A percentile compares a stretch with the other conserved stretches of the same genome.
phyloP scores from a whole-genome alignment of 495 filamentous ascomycete species.

The Alectoria sarmentosa region DNA sequence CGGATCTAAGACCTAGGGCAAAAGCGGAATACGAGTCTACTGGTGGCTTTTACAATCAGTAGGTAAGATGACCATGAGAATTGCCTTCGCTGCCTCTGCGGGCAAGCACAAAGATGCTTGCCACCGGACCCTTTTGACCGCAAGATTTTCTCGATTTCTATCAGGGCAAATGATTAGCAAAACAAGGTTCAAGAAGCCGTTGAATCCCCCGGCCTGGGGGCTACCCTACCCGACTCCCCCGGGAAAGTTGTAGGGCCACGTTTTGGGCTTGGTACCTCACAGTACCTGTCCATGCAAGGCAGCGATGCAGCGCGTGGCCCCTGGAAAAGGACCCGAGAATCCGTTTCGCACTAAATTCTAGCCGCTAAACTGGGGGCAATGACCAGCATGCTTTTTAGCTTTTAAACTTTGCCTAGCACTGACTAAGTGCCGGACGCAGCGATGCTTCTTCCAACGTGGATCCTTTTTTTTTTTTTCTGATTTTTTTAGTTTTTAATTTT shows the following conservation, averaged over 20 bases:
- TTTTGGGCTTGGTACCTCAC: background rate
- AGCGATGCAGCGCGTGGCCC: background rate
- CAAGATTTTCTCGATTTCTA: background rate
- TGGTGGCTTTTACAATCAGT: no score
- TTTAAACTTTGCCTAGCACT: background rate
- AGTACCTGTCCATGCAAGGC: background rate
- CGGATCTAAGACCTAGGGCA: background rate
- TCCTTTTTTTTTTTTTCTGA: background rate
- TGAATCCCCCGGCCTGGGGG: background rate
- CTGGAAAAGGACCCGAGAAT: constrained; percentile 10
- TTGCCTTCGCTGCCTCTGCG: background rate
- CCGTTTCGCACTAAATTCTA: constrained; percentile 10
- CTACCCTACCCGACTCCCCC: background rate
- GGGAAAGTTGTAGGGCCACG: background rate
- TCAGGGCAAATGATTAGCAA: background rate
- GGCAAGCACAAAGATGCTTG: background rate
- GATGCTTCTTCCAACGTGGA: constrained; percentile 10
- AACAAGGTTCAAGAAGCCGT: constrained; percentile 9
- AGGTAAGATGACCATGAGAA: no score
- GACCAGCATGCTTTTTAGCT: constrained; percentile 7
- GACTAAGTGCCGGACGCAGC: constrained; percentile 6
- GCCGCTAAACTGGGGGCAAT: constrained; percentile 8
- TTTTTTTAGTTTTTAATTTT: no score
- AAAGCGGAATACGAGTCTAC: no score
- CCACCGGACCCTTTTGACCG: background rate